Conservation (phyloP, 495 filamentous ascomycete genomes). For the Podospora appendiculata region DNA sequence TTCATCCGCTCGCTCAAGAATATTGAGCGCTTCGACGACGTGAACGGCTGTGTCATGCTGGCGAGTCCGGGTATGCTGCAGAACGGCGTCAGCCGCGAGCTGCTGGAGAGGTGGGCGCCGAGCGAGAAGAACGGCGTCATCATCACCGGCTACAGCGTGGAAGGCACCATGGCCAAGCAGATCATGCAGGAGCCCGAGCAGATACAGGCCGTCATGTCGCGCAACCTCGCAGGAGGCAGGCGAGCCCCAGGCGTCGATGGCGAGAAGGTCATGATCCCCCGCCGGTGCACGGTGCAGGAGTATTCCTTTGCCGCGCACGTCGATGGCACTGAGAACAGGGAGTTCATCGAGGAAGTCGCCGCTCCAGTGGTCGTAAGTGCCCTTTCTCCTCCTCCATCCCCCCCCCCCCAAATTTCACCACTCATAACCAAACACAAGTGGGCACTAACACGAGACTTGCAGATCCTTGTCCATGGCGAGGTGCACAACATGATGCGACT, state of each 20-base stretch:
- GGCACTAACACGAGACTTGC: conserved; percentile 11
- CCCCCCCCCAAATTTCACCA: not conserved
- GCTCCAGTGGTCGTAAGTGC: conserved; percentile 82
- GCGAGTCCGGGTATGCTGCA: conserved; percentile 97
- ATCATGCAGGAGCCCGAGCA: conserved; percentile 87
- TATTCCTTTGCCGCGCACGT: conserved; percentile 94
- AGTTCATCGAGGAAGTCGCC: conserved; percentile 87
- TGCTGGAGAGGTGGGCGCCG: conserved; percentile 92
- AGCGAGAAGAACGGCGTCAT: conserved; percentile 92
- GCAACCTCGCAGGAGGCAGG: conserved; percentile 45
- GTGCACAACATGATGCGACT: conserved; percentile 97
- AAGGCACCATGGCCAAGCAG: conserved; percentile 96
- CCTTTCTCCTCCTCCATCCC: too few species aligned
- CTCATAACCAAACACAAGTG: too few species aligned
- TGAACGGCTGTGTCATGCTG: conserved; percentile 93
- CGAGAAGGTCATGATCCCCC: conserved; percentile 84
- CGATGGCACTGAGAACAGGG: conserved; percentile 88
- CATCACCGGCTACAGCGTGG: conserved; percentile 95
- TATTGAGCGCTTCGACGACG: conserved; percentile 91
- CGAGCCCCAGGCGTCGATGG: conserved; percentile 50
- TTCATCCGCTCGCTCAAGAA: conserved; percentile 85
- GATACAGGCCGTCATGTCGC: conserved; percentile 87
- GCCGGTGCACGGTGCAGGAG: conserved; percentile 86
- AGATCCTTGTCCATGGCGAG: conserved; percentile 95
- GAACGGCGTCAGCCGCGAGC: conserved; percentile 83